A percentile compares a stretch with the other conserved stretches of the same genome.
Evolutionary conservation across 805 yeast genomes (phyloP).

Genomic region (Saccharomycopsis javanensis): DNA sequence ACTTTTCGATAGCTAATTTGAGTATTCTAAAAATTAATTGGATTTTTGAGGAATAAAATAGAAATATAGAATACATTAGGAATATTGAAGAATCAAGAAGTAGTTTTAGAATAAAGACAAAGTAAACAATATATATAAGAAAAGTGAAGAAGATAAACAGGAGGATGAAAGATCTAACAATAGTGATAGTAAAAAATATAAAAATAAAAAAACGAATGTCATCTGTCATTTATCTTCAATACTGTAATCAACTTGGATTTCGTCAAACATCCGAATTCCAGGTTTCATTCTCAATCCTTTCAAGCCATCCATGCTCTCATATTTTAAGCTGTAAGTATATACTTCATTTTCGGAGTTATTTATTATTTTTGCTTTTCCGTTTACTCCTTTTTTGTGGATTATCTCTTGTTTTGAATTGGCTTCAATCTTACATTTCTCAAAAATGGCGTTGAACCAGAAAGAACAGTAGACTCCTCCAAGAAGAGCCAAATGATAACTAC

Average conservation of each 20-base stretch:
- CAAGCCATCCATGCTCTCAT: slow-evolving; percentile 59
- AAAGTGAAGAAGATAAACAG: too few species aligned
- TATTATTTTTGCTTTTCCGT: neutral
- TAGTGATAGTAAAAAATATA: neutral
- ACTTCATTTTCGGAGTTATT: neutral
- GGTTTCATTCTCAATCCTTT: slow-evolving; percentile 44
- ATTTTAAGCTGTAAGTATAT: slow-evolving; percentile 21
- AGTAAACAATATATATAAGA: too few species aligned
- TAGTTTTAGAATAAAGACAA: too few species aligned
- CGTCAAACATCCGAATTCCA: slow-evolving; percentile 46
- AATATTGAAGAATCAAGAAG: too few species aligned
- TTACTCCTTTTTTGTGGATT: neutral
- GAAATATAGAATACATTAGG: too few species aligned
- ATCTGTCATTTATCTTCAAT: neutral
- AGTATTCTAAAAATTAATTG: too few species aligned
- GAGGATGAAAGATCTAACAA: too few species aligned
- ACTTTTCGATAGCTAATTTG: too few species aligned
- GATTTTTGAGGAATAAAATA: too few species aligned
- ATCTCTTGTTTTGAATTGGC: neutral
- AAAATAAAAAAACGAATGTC: neutral
- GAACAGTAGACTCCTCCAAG: slow-evolving; percentile 7
- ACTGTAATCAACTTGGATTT: slow-evolving; percentile 29
- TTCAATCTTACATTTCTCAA: neutral
- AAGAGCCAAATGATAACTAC: neutral
- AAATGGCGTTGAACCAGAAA: slow-evolving; percentile 3